These are phyloP conservation scores for Citeromyces siamensis DNA, from an alignment of 1,139 yeast genomes.

Conservation along the genomic window DNA sequence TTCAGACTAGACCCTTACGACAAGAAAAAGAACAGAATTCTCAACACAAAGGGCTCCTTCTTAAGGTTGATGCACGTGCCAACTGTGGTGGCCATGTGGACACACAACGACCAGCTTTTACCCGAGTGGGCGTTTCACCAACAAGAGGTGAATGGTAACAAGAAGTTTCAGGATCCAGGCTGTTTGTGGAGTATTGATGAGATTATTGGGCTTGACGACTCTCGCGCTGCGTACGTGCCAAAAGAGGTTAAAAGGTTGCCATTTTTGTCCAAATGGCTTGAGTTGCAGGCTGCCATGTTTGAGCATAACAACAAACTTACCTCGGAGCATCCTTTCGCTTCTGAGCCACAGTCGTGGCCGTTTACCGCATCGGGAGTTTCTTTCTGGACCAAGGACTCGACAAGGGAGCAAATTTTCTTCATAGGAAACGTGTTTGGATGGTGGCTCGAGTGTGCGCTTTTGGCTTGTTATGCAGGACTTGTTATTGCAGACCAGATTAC, in stretches of 20 bases:
- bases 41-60: conserved; percentile 60
- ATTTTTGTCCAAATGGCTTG: conserved; percentile 80
- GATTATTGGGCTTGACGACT: conserved; percentile 55
- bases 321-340: conserved; percentile 91
- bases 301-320: conserved; percentile 81
- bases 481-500: conserved; percentile 66
- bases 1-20: conserved; percentile 61
- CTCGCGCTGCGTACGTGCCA: conserved; percentile 45
- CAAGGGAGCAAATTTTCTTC: conserved; percentile 70
- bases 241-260: conserved; percentile 48
- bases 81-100: conserved; percentile 92
- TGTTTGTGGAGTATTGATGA: conserved; percentile 70
- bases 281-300: conserved; percentile 82
- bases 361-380: conserved; percentile 83
- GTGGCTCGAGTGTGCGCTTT: conserved; percentile 70
- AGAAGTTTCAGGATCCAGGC: conserved; percentile 52
- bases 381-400: conserved; percentile 69
- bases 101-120: conserved; percentile 66
- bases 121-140: conserved; percentile 95
- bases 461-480: conserved; percentile 54
- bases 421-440: conserved; percentile 87
- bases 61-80: conserved; percentile 70
- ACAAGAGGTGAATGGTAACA: conserved; percentile 92
- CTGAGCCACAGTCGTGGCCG: conserved; percentile 95
- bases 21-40: conserved; percentile 33